Conservation (phyloP, 2,329 filamentous ascomycete species). For the Diaporthe aspalathi region DNA sequence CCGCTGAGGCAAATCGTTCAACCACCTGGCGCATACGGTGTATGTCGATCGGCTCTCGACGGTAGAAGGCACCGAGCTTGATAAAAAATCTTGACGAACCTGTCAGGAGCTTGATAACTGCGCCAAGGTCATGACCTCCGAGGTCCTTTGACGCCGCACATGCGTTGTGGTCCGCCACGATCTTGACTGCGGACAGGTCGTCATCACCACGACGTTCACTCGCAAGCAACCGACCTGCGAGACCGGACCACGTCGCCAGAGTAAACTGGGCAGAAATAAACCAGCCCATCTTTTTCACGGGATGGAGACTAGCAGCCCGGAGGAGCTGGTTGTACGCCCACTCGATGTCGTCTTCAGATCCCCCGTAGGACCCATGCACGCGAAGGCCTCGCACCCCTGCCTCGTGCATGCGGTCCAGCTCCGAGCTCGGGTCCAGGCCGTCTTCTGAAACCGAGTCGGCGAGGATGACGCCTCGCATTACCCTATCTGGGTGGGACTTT, state of each 20-base stretch:
- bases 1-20: not conserved
- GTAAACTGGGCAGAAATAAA: not conserved
- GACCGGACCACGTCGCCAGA: not conserved
- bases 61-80: constrained; percentile 13
- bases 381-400: not conserved
- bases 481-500: not conserved
- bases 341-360: not conserved
- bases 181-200: not conserved
- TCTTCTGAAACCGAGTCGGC: not conserved
- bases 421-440: not conserved
- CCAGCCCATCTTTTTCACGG: not conserved
- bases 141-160: not conserved
- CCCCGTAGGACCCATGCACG: constrained; percentile 4
- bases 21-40: not conserved
- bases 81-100: not conserved
- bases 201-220: not conserved
- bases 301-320: not conserved
- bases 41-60: constrained; percentile 1
- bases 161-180: constrained; percentile 11
- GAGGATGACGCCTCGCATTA: not conserved
- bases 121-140: not conserved
- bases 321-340: constrained; percentile 10
- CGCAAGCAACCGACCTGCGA: not conserved
- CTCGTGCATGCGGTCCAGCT: constrained; percentile 8
- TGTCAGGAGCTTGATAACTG: not conserved